phyloP scores from a whole-genome alignment of 1,139 yeast genomes.

The Zygosaccharomyces sapae region DNA sequence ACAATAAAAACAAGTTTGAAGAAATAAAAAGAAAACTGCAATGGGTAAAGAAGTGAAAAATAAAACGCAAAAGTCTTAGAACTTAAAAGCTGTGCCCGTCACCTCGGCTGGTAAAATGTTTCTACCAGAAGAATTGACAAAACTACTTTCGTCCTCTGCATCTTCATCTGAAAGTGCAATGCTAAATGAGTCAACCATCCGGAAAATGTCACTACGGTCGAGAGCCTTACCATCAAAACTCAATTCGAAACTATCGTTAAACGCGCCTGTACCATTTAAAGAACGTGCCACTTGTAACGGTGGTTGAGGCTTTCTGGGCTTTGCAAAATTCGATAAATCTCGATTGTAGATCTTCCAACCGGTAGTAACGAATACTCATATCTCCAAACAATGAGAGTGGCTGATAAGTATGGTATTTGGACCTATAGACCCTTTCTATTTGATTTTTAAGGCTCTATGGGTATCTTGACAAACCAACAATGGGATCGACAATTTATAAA shows the following conservation, averaged over 20 bases:
- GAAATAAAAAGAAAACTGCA: neutral
- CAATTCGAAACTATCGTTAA: constrained; percentile 36
- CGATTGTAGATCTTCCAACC: constrained; percentile 6
- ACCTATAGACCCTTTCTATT: constrained; percentile 8
- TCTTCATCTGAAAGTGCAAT: constrained; percentile 33
- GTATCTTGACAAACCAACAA: constrained; percentile 10
- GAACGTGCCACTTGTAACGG: constrained; percentile 8
- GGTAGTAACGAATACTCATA: constrained; percentile 2
- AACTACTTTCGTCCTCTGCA: constrained; percentile 12
- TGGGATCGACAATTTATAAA: constrained; percentile 17
- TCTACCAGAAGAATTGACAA: constrained; percentile 1
- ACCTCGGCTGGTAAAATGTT: constrained; percentile 19
- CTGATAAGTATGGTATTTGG: constrained; percentile 7
- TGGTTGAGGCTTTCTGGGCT: constrained; percentile 5
- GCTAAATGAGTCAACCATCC: constrained; percentile 39
- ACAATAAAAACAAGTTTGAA: neutral
- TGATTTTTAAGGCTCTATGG: constrained; percentile 9
- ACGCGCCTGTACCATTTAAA: constrained; percentile 6
- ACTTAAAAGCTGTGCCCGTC: constrained; percentile 13
- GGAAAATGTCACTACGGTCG: constrained; percentile 40
- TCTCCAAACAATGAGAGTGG: constrained; percentile 8
- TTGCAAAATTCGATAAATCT: constrained; percentile 4
- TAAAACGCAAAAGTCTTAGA: too few species aligned
- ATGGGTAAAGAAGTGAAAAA: neutral
- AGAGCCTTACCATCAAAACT: constrained; percentile 44